These are phyloP conservation scores for Thozetella sp. DNA, from an alignment of 495 filamentous ascomycete species.

Conservation along the genomic window DNA sequence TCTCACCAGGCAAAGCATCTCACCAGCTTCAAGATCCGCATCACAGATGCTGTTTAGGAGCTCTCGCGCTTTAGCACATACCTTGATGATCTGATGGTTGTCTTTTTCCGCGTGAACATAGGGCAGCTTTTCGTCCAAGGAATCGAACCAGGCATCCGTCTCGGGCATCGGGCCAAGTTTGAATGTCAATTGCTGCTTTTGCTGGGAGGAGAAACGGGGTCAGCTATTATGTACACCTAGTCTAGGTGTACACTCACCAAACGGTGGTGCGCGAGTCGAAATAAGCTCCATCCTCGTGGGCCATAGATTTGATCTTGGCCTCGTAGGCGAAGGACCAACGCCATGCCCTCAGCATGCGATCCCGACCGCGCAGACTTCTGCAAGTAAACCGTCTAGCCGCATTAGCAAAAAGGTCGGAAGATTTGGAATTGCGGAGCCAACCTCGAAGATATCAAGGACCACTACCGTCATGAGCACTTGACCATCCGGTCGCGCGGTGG, in stretches of 20 bases:
- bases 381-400: too few relatives aligned
- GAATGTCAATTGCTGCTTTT: conserved; percentile 29
- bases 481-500: conserved; percentile 23
- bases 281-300: conserved; percentile 30
- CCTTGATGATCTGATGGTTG: conserved; percentile 20
- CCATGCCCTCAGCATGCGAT: conserved; percentile 33
- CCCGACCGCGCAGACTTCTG: too few relatives aligned
- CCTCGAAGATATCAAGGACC: conserved; percentile 34
- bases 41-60: too few relatives aligned
- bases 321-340: conserved; percentile 30
- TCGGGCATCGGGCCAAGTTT: conserved; percentile 19
- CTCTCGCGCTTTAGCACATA: conserved; percentile 23
- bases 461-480: conserved; percentile 33
- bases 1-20: too few relatives aligned
- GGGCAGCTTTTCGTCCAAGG: conserved; percentile 18
- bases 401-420: too few relatives aligned
- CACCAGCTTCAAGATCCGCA: too few relatives aligned
- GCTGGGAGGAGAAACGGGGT: too few relatives aligned
- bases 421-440: conserved; percentile 9
- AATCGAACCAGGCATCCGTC: conserved; percentile 16
- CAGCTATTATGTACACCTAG: too few relatives aligned
- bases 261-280: conserved; percentile 30
- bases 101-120: conserved; percentile 25
- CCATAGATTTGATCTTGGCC: conserved; percentile 23
- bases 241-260: too few relatives aligned